These are phyloP conservation scores for Calonectria leucothoes DNA, from an alignment of 2,329 filamentous ascomycete species.

Conservation along the genomic window DNA sequence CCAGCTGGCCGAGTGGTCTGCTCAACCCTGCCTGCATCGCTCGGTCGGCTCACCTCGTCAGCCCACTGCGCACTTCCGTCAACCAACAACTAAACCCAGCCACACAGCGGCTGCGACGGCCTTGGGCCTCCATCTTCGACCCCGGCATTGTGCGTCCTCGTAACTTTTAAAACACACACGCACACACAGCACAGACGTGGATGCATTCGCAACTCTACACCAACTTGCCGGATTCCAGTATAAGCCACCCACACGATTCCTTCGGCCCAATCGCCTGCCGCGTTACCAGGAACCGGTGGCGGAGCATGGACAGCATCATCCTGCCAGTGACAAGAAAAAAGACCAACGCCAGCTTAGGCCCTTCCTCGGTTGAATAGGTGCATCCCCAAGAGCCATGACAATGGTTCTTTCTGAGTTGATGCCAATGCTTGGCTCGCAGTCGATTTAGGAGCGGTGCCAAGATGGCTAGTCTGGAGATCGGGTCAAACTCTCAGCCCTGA, in stretches of 20 bases:
- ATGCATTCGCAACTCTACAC: background rate
- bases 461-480: conserved; percentile 16
- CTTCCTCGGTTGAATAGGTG: background rate
- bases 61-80: conserved; percentile 21
- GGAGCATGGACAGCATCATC: background rate
- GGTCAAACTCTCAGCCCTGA: conserved; percentile 11
- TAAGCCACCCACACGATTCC: background rate
- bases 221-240: background rate
- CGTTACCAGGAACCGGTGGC: background rate
- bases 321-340: background rate
- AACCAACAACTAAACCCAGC: conserved; percentile 21
- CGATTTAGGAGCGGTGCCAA: conserved; percentile 25
- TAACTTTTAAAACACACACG: background rate
- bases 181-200: background rate
- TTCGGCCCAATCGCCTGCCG: background rate
- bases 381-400: background rate
- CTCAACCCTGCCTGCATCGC: conserved; percentile 28
- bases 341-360: background rate
- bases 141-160: background rate
- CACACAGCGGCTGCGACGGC: conserved; percentile 14
- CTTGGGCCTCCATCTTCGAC: conserved; percentile 20
- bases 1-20: conserved; percentile 7
- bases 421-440: conserved; percentile 20
- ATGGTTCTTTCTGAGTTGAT: background rate
- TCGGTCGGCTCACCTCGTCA: conserved; percentile 30